Evolutionary conservation across 2,329 filamentous ascomycete species (phyloP).

Genomic region (Penicillium sp.): DNA sequence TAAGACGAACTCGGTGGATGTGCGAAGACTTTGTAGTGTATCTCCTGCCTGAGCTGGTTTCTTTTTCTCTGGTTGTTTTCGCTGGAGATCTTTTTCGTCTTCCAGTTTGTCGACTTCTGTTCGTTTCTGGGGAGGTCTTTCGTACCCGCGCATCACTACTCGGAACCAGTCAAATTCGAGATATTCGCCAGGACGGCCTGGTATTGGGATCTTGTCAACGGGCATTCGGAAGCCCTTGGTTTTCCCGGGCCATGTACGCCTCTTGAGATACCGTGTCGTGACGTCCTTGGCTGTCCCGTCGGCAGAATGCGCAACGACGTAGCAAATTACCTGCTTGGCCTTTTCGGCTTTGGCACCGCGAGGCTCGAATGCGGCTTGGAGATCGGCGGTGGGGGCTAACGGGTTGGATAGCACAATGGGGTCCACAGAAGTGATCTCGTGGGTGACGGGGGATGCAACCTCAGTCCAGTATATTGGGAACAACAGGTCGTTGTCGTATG

Average conservation of each 20-base stretch:
- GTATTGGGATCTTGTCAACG: slow-evolving; percentile 75
- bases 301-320: slow-evolving; percentile 76
- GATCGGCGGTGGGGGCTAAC: slow-evolving; percentile 70
- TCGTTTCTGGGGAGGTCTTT: slow-evolving; percentile 51
- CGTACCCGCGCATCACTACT: slow-evolving; percentile 72
- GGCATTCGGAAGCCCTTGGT: slow-evolving; percentile 83
- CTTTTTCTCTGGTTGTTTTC: slow-evolving; percentile 71
- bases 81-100: slow-evolving; percentile 73
- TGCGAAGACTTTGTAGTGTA: slow-evolving; percentile 85
- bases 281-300: slow-evolving; percentile 94
- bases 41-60: slow-evolving; percentile 72
- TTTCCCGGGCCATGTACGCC: slow-evolving; percentile 78
- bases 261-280: slow-evolving; percentile 84
- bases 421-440: slow-evolving; percentile 78
- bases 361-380: slow-evolving; percentile 75
- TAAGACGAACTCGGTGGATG: slow-evolving; percentile 80
- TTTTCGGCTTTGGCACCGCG: slow-evolving; percentile 81
- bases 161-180: slow-evolving; percentile 89
- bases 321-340: slow-evolving; percentile 85
- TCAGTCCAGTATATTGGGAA: slow-evolving; percentile 95
- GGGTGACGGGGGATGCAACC: slow-evolving; percentile 76
- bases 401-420: slow-evolving; percentile 65
- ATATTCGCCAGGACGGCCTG: slow-evolving; percentile 74
- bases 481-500: slow-evolving; percentile 72
- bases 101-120: slow-evolving; percentile 78